Evolutionary conservation across 176 grass and related monocot genomes (phyloP), one percentile per base, ranked within the genome.

Genomic region (Aechmea fasciata): DNA sequence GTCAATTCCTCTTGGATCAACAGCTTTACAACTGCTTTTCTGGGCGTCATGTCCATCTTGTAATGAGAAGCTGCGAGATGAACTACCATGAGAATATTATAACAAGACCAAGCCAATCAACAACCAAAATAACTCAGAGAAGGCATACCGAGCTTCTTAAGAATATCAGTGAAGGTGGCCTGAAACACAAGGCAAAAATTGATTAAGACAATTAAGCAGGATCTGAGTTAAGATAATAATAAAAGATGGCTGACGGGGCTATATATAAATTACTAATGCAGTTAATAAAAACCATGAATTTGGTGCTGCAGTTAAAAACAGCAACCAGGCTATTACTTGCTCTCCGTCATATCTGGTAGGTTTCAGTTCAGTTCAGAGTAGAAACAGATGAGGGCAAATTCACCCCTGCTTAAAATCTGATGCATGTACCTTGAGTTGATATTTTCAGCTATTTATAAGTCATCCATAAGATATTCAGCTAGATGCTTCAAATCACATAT

Each of bases 121-220:
- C 9, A 49, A 22, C n/a, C 8, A 11, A 67, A 15, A 66, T 47
- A 25, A 74, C 24, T 57, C 24, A 64, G 72, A 23, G 69, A 73
- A 53, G 68, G 26, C 76, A 80, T 85, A 92, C 89, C 85, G 3
- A 92, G 82, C 79, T 85, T 84, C 73, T 83, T 83, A 64, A 92
- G 77, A 73, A 92, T 92, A 70, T 92, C 89, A 62, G 82, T 92
- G 68, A 92, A 92, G 75, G 89, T 92, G 54, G 89, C 83, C 89
- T 92, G 89, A 51, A 80, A 75, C 84, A 83, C 20, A 22, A 61
- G 15, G 55, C 55, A 61, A 19, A 61, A 61, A 11, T 10, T 61
- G 1, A 61, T 61, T 19, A 61, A 11, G 10, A 59, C 10, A 61
- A 49, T 50, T 23, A 25, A 3, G 33, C 25, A 41, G 33, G 33